A percentile compares a stretch with the other conserved stretches of the same genome.
Evolutionary conservation across 768 basidiomycete genomes (phyloP).

Genomic region (Pulveroboletus sp.): DNA sequence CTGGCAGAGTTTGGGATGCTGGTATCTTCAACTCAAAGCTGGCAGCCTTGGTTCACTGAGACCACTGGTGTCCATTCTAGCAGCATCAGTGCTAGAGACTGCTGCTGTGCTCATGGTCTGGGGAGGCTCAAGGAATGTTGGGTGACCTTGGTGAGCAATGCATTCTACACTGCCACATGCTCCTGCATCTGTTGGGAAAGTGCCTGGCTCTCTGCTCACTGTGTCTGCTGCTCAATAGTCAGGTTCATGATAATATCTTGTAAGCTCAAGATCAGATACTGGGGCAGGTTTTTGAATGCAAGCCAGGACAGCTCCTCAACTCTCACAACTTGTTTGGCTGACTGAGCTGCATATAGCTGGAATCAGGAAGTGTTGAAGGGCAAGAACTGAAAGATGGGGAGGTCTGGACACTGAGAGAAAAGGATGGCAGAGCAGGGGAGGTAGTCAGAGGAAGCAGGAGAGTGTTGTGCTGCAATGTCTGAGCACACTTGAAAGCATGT

Average conservation of each 20-base stretch:
- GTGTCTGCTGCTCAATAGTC: not conserved
- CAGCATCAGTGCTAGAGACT: too few relatives aligned
- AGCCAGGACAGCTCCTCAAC: constrained; percentile 11
- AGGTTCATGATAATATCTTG: not conserved
- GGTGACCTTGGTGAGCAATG: not conserved
- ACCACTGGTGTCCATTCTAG: too few relatives aligned
- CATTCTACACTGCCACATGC: not conserved
- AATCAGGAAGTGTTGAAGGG: constrained; percentile 23
- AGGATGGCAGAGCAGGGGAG: too few relatives aligned
- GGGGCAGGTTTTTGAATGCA: constrained; percentile 24
- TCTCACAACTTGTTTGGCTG: constrained; percentile 5
- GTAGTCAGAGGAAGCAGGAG: too few relatives aligned
- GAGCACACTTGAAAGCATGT: too few relatives aligned
- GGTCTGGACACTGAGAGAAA: constrained; percentile 14
- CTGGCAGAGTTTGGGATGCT: too few relatives aligned
- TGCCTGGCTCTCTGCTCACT: not conserved
- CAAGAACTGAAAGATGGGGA: constrained; percentile 21
- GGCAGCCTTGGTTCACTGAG: too few relatives aligned
- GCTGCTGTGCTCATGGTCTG: too few relatives aligned
- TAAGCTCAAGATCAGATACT: not conserved
- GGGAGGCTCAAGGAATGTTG: not conserved
- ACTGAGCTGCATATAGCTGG: not conserved
- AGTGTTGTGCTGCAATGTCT: too few relatives aligned
- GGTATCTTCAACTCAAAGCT: too few relatives aligned
- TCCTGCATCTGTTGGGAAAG: not conserved